These are phyloP conservation scores for Boletus sp. DNA, from an alignment of 1,284 basidiomycete genomes.

Conservation along the genomic window DNA sequence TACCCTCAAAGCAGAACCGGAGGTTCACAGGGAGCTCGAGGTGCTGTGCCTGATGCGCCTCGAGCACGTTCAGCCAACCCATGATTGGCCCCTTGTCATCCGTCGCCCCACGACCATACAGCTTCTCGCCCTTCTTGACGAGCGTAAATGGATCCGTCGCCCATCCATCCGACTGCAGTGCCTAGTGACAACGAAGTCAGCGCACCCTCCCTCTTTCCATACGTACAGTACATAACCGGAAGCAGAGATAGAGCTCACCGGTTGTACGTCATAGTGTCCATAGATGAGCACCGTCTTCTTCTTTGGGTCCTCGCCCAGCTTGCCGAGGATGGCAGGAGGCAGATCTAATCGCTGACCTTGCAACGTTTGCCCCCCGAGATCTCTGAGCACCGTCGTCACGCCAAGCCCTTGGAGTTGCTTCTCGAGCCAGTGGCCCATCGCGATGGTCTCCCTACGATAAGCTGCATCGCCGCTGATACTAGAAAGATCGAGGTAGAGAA, in stretches of 20 bases:
- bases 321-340: conserved; percentile 86
- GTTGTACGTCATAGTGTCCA: conserved; percentile 87
- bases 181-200: conserved; percentile 36
- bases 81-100: conserved; percentile 94
- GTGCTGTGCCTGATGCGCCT: conserved; percentile 76
- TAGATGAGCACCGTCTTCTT: conserved; percentile 94
- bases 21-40: conserved; percentile 91
- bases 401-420: conserved; percentile 70
- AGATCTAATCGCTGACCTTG: conserved; percentile 78
- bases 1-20: conserved; percentile 94
- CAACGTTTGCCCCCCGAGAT: conserved; percentile 80
- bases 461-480: conserved; percentile 67
- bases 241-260: conserved; percentile 43
- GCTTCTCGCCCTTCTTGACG: conserved; percentile 59
- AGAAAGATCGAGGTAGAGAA: not conserved
- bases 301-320: conserved; percentile 75
- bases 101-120: conserved; percentile 87
- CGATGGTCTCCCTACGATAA: conserved; percentile 71
- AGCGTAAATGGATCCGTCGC: conserved; percentile 88
- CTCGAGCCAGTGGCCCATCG: conserved; percentile 81
- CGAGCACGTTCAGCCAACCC: conserved; percentile 93
- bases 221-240: not conserved
- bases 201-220: not conserved
- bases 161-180: conserved; percentile 84
- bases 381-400: conserved; percentile 67